phyloP scores from a whole-genome alignment of 73 alveolate genomes.

The Symbiodinium pilosum region DNA sequence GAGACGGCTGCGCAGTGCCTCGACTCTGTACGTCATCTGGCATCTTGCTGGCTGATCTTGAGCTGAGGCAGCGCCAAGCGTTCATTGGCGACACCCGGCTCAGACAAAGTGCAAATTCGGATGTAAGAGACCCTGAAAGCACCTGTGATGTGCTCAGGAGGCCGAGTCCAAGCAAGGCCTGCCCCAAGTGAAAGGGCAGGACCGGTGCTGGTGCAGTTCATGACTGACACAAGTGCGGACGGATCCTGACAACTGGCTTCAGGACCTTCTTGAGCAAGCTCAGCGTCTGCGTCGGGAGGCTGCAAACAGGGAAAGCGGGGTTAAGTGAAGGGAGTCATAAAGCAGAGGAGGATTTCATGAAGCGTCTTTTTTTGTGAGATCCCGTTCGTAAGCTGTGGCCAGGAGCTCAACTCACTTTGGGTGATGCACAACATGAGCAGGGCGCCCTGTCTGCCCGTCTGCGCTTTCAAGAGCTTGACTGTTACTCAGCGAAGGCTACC shows the following conservation, averaged over 20 bases:
- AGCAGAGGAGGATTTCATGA: background rate
- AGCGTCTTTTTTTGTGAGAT: no score
- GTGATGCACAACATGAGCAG: background rate
- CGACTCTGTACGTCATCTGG: background rate
- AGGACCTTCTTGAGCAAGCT: background rate
- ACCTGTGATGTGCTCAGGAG: background rate
- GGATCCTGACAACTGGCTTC: background rate
- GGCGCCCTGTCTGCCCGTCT: background rate
- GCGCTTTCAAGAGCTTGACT: no score
- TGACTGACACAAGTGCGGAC: background rate
- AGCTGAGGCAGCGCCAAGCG: background rate
- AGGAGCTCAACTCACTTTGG: background rate
- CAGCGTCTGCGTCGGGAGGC: background rate
- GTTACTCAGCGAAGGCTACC: slow-evolving; percentile 13
- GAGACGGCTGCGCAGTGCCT: background rate
- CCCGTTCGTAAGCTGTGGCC: no score
- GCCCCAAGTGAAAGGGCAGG: background rate
- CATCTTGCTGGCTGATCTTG: no score
- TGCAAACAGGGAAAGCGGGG: no score
- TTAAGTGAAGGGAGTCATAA: no score
- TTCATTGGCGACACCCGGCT: background rate
- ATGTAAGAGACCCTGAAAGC: no score
- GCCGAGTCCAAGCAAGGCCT: background rate
- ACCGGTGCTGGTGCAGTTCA: background rate
- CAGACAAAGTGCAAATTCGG: background rate